These are phyloP conservation scores for Euclidium syriacum DNA, from an alignment of 345 rosid species.

Conservation along the genomic window DNA sequence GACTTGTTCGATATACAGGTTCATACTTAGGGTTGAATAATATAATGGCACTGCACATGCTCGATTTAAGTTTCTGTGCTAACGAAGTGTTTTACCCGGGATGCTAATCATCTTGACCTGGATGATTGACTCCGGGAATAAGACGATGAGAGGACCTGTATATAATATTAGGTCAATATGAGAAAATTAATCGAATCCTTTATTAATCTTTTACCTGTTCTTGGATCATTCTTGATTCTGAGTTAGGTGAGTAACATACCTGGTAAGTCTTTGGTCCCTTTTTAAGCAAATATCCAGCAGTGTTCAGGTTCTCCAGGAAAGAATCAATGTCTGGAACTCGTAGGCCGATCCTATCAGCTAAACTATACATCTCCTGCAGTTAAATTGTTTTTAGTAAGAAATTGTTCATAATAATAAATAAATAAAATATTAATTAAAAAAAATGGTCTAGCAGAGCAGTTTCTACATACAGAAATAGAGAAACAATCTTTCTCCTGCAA, in stretches of 20 bases:
- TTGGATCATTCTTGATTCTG: neutral
- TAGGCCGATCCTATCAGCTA: slow-evolving; percentile 81
- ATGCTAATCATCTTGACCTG: slow-evolving; percentile 47
- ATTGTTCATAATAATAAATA: neutral
- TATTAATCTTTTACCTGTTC: neutral
- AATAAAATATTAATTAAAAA: no score
- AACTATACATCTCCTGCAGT: slow-evolving; percentile 87
- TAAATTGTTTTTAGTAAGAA: neutral
- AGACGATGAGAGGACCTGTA: slow-evolving; percentile 81
- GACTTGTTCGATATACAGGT: slow-evolving; percentile 4
- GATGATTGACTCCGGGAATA: slow-evolving; percentile 70
- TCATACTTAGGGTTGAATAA: neutral
- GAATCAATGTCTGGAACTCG: slow-evolving; percentile 87
- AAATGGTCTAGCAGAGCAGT: slow-evolving; percentile 10
- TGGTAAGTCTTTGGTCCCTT: slow-evolving; percentile 92
- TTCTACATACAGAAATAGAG: slow-evolving; percentile 65
- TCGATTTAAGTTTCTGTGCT: slow-evolving; percentile 4
- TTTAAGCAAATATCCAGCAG: slow-evolving; percentile 79
- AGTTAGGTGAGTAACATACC: slow-evolving; percentile 40
- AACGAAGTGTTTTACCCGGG: neutral
- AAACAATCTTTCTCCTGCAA: slow-evolving; percentile 84
- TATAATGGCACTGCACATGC: neutral
- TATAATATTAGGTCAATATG: slow-evolving; percentile 21
- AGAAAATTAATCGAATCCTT: neutral
- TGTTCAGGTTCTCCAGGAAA: slow-evolving; percentile 83